phyloP scores from a whole-genome alignment of 2,329 filamentous ascomycete species.

The Exophiala dermatitidis region DNA sequence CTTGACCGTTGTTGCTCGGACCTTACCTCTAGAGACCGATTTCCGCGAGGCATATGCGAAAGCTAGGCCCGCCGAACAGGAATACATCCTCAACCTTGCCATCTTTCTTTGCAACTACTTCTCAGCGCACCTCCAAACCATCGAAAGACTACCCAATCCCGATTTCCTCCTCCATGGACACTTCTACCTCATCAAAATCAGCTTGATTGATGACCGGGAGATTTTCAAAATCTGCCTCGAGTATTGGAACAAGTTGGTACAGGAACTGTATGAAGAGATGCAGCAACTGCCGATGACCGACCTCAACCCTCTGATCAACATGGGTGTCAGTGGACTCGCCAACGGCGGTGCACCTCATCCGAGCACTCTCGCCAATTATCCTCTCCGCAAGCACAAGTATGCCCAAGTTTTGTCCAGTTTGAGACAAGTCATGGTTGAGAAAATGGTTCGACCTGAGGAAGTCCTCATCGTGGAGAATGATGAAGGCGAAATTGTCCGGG shows the following conservation, averaged over 20 bases:
- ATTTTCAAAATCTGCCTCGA: slow-evolving; percentile 99
- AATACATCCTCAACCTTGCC: slow-evolving; percentile 94
- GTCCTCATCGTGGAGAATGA: slow-evolving; percentile 99
- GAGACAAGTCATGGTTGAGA: slow-evolving; percentile 97
- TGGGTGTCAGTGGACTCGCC: slow-evolving; percentile 62
- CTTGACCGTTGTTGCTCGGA: slow-evolving; percentile 81
- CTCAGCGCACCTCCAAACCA: slow-evolving; percentile 82
- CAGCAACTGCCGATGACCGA: slow-evolving; percentile 91
- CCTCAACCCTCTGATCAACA: slow-evolving; percentile 77
- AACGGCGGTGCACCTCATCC: slow-evolving; percentile 82
- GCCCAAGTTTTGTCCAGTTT: slow-evolving; percentile 88
- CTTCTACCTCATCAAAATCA: slow-evolving; percentile 96
- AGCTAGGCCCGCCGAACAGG: slow-evolving; percentile 88
- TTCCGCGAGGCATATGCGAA: slow-evolving; percentile 84
- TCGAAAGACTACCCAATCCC: slow-evolving; percentile 90
- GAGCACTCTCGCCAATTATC: slow-evolving; percentile 76
- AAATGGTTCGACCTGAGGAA: slow-evolving; percentile 98
- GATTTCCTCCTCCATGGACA: slow-evolving; percentile 94
- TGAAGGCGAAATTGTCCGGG: slow-evolving; percentile 95
- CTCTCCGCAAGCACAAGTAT: slow-evolving; percentile 96
- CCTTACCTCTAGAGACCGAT: slow-evolving; percentile 84
- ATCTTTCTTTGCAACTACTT: slow-evolving; percentile 98
- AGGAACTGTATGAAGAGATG: slow-evolving; percentile 98
- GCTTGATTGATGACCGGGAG: slow-evolving; percentile 95
- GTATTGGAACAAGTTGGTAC: slow-evolving; percentile 98